Evolutionary conservation across 1,284 basidiomycete genomes (phyloP), one percentile per base, ranked within the genome.

Genomic region (Cutaneotrichosporon spelunceum): DNA sequence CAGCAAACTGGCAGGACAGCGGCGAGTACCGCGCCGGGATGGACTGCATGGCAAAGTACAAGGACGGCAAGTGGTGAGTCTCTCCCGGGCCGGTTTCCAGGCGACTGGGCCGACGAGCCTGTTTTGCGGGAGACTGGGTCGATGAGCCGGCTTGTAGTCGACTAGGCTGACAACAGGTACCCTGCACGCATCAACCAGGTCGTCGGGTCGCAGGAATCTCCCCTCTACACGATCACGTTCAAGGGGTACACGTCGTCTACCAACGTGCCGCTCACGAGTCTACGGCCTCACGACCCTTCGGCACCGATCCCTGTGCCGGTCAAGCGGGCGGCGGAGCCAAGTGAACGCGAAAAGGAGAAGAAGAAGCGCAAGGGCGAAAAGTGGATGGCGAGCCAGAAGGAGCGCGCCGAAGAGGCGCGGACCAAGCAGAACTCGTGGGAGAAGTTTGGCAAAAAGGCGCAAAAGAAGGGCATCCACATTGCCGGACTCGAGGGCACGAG

Each of bases 281-380:
- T 96, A 62, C 90, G 91, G 73, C 72, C 85, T 5, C 82, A 77
- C 63, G 73, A 77, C 63, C 72, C 76, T 14, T 63, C 53, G 33
- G 75, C 75, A 13, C 74, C 74, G 8, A 72, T 76, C 24, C 75
- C 75, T 19, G 65, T 89, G 23, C 87, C 90, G 1, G 64, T 84
- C 21, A 87, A 75, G 66, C 91, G 92, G 82, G 86, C 82, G 19
- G 73, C 88, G 70, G 86, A 82, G 73, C 89, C 93, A 81, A 91
- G 90, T 70, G 91, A 93, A 33, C 65, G 69, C 71, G 93, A 93
- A 81, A 86, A 87, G 77, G 92, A 92, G 72, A 84, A 82, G 80
- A 95, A 93, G 84, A 93, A 93, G 83, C 91, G 90, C 82, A 92
- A 91, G 82, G 96, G 93, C 73, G 94, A 97, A 81, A 96, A 95